phyloP scores from a whole-genome alignment of 305 asterid genomes.

The Fraxinus greggii region DNA sequence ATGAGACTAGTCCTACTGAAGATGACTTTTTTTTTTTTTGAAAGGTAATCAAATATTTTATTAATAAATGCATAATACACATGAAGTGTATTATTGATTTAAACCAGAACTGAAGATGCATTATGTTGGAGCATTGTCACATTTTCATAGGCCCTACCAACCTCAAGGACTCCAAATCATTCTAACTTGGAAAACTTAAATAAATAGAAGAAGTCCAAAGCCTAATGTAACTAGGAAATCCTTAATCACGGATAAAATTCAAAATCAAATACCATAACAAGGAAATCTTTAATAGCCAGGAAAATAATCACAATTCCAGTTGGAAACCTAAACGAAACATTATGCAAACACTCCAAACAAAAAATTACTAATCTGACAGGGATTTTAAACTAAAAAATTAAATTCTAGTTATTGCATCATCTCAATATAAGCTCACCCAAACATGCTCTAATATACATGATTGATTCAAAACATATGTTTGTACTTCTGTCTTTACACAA shows the following conservation, averaged over 20 bases:
- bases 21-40: too few relatives aligned
- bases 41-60: too few relatives aligned
- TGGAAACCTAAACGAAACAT: not conserved
- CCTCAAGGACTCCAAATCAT: not conserved
- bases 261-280: not conserved
- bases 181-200: not conserved
- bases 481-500: not conserved
- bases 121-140: not conserved
- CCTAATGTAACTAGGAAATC: slow-evolving; percentile 2
- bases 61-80: too few relatives aligned
- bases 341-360: not conserved
- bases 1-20: not conserved
- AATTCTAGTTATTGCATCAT: not conserved
- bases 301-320: not conserved
- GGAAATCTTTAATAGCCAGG: not conserved
- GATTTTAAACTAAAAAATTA: not conserved
- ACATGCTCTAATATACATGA: not conserved
- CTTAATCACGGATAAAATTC: not conserved
- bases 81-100: too few relatives aligned
- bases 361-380: not conserved
- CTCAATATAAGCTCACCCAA: not conserved
- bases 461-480: not conserved
- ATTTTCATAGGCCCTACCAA: not conserved
- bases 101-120: not conserved
- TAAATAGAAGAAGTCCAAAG: not conserved